Conservation (phyloP, 345 rosid genomes). For the Noccaea caerulescens region DNA sequence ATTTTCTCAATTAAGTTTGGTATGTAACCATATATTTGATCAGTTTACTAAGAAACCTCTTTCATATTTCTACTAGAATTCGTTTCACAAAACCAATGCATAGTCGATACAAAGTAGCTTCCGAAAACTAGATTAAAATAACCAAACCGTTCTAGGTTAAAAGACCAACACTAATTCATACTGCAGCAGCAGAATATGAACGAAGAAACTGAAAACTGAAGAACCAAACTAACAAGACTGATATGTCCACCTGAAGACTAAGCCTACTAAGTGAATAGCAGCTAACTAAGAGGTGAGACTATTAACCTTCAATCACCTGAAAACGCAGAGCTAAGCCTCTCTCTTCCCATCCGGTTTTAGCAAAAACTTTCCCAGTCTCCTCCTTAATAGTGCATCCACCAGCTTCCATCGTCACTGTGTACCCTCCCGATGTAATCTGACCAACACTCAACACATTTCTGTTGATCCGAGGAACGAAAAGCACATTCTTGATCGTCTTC, state of each 20-base stretch:
- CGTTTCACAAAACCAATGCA: constrained; percentile 7
- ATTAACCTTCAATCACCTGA: constrained; percentile 14
- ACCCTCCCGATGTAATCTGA: constrained; percentile 12
- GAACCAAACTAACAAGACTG: background rate
- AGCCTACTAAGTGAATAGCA: background rate
- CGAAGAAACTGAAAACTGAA: background rate
- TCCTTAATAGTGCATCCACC: constrained; percentile 17
- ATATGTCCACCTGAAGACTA: background rate
- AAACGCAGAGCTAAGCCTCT: constrained; percentile 32
- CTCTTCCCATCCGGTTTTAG: background rate
- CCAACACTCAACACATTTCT: constrained; percentile 25
- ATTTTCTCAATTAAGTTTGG: constrained; percentile 28
- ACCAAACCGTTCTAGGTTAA: constrained; percentile 2
- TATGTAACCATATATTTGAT: constrained; percentile 38
- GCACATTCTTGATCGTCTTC: constrained; percentile 16
- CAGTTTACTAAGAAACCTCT: background rate
- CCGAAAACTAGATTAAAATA: background rate
- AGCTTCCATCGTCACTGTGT: background rate
- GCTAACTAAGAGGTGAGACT: constrained; percentile 3
- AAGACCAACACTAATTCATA: constrained; percentile 15
- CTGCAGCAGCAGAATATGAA: background rate
- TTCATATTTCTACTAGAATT: constrained; percentile 3
- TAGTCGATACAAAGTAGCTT: background rate
- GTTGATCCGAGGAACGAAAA: constrained; percentile 23
- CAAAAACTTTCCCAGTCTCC: constrained; percentile 1